Evolutionary conservation across 2,329 filamentous ascomycete genomes (phyloP), one percentile per base, ranked within the genome.

Genomic region (Leptographium procerum): DNA sequence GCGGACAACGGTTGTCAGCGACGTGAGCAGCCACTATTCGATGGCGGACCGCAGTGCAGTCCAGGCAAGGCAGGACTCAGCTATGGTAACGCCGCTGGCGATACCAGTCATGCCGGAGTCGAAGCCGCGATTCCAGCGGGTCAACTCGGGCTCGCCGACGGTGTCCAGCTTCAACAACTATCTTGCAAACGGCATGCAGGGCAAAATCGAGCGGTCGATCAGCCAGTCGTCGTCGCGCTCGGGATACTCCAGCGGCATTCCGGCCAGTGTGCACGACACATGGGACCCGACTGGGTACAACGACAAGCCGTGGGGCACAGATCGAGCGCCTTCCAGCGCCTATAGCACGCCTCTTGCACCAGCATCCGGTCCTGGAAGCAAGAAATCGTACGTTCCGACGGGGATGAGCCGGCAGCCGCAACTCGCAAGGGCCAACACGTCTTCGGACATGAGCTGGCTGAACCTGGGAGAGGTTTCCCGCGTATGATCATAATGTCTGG

Each of bases 381-480:
- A 61, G 48, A 61, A 57, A 31, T 36, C 55, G 19, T 59, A 57
- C 24, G 57, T 60, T 40, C 61, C 66, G 8, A 68, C 65, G n/a
- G 73, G 69, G 50, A 68, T 77, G 59, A 79, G 74, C 66, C 71
- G 69, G 56, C 77, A 80, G 63, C 77, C 77, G 22, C 79, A 79
- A 64, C 72, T 81, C 33, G 70, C 73, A 26, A 77, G 73, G 70
- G 75, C 79, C 53, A 69, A 75, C 29, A 74, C 73, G 8, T 77
- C 79, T 14, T 79, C 78, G 55, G 88, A 91, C 69, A 88, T 91
- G 85, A 89, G 86, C 71, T 91, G 88, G 88, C 72, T 91, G 62
- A 90, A 91, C 66, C 76, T 91, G 22, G 84, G 83, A 52, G 79
- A 80, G 13, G 45, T 56, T 1, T 52, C 55, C 19, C 61, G 62